These are phyloP conservation scores for Microthlaspi erraticum DNA, from an alignment of 345 rosid genomes.

Conservation along the genomic window DNA sequence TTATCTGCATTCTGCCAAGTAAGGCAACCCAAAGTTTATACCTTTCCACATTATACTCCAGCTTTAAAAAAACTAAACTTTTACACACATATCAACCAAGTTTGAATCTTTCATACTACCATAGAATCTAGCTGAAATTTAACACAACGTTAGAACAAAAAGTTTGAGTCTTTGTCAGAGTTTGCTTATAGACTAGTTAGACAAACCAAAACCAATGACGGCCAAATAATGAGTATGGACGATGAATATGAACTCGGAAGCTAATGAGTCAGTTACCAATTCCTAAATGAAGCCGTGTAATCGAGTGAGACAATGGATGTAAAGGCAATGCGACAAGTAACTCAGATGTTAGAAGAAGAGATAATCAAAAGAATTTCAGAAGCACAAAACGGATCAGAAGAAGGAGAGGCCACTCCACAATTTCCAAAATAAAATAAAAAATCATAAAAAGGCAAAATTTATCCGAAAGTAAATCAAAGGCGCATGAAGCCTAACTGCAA, in stretches of 20 bases:
- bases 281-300: neutral
- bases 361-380: neutral
- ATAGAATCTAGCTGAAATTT: neutral
- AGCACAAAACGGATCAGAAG: neutral
- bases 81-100: neutral
- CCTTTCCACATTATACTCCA: neutral
- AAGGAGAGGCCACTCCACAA: neutral
- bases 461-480: no score
- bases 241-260: neutral
- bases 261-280: neutral
- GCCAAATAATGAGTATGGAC: neutral
- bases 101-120: constrained; percentile 2
- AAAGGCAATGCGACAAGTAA: neutral
- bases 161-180: neutral
- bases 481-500: neutral
- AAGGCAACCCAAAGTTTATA: neutral
- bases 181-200: neutral
- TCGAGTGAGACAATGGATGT: neutral
- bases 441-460: no score
- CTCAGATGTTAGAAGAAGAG: neutral
- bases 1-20: neutral
- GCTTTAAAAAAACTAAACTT: no score
- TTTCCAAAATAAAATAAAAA: neutral
- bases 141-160: neutral
- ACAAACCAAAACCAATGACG: neutral